A percentile compares a stretch with the other conserved stretches of the same genome.
Conservation (phyloP, 495 filamentous ascomycete species). For the Penicillium arizonense region DNA sequence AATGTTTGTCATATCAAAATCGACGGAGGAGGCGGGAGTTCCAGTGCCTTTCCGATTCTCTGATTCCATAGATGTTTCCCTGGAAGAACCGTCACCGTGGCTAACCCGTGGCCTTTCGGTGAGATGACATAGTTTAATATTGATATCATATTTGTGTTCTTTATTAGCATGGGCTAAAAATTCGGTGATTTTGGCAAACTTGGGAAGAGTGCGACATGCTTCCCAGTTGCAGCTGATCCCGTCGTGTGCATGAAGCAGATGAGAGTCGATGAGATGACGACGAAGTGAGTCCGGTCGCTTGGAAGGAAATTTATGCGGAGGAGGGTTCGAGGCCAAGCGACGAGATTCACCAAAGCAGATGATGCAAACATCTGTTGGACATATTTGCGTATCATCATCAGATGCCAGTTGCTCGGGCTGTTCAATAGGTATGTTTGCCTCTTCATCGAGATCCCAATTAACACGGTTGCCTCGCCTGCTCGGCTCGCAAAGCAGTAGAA, state of each 20-base stretch:
- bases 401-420: conserved; percentile 11
- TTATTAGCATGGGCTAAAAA: conserved; percentile 26
- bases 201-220: conserved; percentile 19
- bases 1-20: conserved; percentile 20
- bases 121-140: conserved; percentile 26
- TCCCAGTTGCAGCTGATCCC: conserved; percentile 29
- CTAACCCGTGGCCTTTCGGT: conserved; percentile 6
- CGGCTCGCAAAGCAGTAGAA: conserved; percentile 7
- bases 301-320: conserved; percentile 29
- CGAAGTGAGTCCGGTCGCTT: conserved; percentile 28
- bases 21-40: conserved; percentile 21
- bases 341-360: conserved; percentile 27
- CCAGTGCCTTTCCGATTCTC: conserved; percentile 17
- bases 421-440: conserved; percentile 8
- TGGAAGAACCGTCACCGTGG: conserved; percentile 15
- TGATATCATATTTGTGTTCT: conserved; percentile 24
- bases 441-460: conserved; percentile 19
- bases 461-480: conserved; percentile 21
- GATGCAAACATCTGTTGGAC: conserved; percentile 27
- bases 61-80: conserved; percentile 15
- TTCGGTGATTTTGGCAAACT: conserved; percentile 24
- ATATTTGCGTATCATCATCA: neutral
- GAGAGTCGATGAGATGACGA: conserved; percentile 27
- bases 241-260: conserved; percentile 21
- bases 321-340: conserved; percentile 24